Evolutionary conservation across 176 grass and related monocot genomes (phyloP).

Genomic region (Bolboschoenus planiculmis): DNA sequence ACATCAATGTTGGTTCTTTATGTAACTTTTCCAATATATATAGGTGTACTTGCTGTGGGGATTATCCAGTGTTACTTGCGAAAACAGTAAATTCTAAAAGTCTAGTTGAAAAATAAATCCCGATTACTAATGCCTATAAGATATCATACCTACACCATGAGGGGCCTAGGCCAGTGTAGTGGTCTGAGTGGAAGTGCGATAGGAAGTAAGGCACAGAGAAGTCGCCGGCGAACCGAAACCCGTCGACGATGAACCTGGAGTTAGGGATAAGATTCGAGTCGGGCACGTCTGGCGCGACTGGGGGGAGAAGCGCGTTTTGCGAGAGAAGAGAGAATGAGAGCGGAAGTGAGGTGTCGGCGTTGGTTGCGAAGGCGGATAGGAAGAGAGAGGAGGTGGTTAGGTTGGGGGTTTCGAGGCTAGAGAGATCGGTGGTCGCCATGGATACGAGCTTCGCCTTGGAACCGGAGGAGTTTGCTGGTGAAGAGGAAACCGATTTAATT

Average conservation of each 20-base stretch:
- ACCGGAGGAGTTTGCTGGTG: background rate
- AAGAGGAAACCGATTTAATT: no score
- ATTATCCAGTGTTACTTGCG: background rate
- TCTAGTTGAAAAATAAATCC: background rate
- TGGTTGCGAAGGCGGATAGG: conserved; percentile 36
- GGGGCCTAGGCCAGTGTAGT: conserved; percentile 58
- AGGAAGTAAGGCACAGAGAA: conserved; percentile 84
- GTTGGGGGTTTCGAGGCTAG: background rate
- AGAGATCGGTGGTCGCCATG: background rate
- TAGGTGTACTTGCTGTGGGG: background rate
- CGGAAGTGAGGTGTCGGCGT: conserved; percentile 24
- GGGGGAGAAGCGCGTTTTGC: conserved; percentile 23
- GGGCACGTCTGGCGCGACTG: conserved; percentile 40
- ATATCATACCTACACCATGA: conserved; percentile 42
- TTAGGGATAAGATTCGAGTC: conserved; percentile 48
- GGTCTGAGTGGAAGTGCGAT: conserved; percentile 98
- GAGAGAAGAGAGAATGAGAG: conserved; percentile 21
- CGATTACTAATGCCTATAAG: background rate
- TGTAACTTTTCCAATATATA: background rate
- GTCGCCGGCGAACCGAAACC: conserved; percentile 72
- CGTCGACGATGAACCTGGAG: conserved; percentile 77
- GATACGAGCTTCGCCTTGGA: background rate
- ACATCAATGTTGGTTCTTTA: background rate
- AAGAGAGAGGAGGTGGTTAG: conserved; percentile 29
- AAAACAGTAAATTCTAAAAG: background rate